Conservation (phyloP, 495 filamentous ascomycete genomes). For the Talaromyces proteolyticus region DNA sequence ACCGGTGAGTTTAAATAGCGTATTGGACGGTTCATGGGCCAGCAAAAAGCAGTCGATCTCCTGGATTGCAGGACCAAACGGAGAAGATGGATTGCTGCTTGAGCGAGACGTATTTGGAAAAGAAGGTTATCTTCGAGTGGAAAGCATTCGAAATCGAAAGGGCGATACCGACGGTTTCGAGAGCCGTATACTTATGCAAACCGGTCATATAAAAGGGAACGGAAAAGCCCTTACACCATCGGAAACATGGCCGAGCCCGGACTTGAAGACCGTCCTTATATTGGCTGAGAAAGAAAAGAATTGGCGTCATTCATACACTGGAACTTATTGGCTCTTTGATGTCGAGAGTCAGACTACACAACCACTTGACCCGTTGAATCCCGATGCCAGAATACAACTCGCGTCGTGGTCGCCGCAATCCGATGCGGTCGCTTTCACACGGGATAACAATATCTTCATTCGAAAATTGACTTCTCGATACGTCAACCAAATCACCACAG, state of each 20-base stretch:
- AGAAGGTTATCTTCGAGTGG: conserved; percentile 75
- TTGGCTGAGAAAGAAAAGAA: conserved; percentile 63
- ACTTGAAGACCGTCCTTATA: conserved; percentile 80
- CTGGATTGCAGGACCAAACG: conserved; percentile 82
- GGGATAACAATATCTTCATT: conserved; percentile 82
- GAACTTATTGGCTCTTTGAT: conserved; percentile 89
- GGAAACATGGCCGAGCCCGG: conserved; percentile 68
- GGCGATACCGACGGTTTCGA: conserved; percentile 34
- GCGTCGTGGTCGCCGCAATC: conserved; percentile 87
- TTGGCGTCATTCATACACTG: conserved; percentile 86
- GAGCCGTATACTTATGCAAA: conserved; percentile 69
- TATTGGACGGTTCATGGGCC: conserved; percentile 67
- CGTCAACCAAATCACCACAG: conserved; percentile 71
- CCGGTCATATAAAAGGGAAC: conserved; percentile 51
- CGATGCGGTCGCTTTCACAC: conserved; percentile 77
- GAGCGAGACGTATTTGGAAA: conserved; percentile 50
- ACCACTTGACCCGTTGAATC: conserved; percentile 66
- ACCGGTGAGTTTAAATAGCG: conserved; percentile 74
- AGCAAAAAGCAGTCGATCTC: conserved; percentile 64
- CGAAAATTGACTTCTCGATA: conserved; percentile 57
- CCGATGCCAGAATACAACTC: conserved; percentile 67
- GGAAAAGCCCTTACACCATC: conserved; percentile 43
- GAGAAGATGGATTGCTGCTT: conserved; percentile 81
- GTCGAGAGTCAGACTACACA: conserved; percentile 74
- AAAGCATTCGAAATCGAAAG: conserved; percentile 67